phyloP scores from a whole-genome alignment of 768 basidiomycete species.

The Pilatotrama ljubarskyi region DNA sequence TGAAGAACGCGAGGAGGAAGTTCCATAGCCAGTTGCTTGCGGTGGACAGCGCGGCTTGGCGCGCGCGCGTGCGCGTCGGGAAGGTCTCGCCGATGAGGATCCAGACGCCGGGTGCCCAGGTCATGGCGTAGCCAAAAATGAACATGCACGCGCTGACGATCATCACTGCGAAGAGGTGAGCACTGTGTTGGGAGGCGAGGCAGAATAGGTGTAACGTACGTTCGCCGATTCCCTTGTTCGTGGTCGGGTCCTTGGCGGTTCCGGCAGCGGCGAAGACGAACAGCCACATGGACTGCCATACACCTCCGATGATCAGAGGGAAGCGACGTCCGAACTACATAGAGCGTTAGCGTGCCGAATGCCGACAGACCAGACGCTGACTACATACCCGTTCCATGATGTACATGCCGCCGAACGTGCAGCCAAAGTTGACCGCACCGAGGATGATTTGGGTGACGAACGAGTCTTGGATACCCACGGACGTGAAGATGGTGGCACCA shows the following conservation, averaged over 20 bases:
- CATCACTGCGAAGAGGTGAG: conserved; percentile 27
- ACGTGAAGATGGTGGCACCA: conserved; percentile 62
- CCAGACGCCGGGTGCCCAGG: conserved; percentile 78
- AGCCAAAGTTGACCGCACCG: conserved; percentile 69
- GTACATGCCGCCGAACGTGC: conserved; percentile 73
- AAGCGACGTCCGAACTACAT: conserved; percentile 59
- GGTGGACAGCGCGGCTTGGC: conserved; percentile 68
- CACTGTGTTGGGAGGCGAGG: background rate
- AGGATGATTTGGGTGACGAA: conserved; percentile 76
- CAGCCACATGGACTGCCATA: conserved; percentile 72
- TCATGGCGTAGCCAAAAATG: conserved; percentile 69
- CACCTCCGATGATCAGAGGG: conserved; percentile 66
- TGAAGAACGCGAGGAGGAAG: conserved; percentile 75
- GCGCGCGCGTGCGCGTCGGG: conserved; percentile 68
- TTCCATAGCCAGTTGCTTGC: conserved; percentile 70
- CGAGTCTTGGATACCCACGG: conserved; percentile 66
- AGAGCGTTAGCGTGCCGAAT: background rate
- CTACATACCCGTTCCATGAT: conserved; percentile 61
- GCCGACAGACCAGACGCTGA: background rate
- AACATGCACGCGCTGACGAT: conserved; percentile 66
- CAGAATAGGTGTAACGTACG: conserved; percentile 34
- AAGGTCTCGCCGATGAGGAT: conserved; percentile 79
- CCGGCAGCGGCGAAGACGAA: conserved; percentile 75
- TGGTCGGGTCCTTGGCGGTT: conserved; percentile 55
- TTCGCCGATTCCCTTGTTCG: conserved; percentile 51